Conservation (phyloP, 352 stramenopile genomes). For the Globisporangium takayamanum region DNA sequence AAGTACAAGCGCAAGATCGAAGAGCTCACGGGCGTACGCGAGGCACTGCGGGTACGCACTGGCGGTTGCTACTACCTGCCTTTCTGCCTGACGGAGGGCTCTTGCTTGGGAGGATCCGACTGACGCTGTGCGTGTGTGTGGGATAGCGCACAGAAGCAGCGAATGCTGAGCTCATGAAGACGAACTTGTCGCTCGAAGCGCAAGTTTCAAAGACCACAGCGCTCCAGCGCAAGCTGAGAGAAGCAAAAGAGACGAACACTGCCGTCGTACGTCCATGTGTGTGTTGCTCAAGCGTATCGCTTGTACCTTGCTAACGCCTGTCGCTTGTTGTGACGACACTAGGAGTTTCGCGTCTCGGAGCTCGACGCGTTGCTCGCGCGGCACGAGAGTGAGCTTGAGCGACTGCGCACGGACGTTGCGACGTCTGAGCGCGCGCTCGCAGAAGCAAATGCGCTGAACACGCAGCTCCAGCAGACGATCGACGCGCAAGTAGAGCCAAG, state of each 20-base stretch:
- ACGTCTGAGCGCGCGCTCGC: conserved; percentile 21
- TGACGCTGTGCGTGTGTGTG: neutral
- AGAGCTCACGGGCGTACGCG: conserved; percentile 40
- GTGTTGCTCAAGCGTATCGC: neutral
- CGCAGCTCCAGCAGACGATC: conserved; percentile 45
- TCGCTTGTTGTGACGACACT: neutral
- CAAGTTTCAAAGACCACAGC: conserved; percentile 34
- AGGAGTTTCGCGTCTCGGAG: conserved; percentile 66
- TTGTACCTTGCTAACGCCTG: neutral
- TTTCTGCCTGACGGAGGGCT: conserved; percentile 10
- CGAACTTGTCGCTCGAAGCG: conserved; percentile 45
- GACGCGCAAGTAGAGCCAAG: conserved; percentile 15
- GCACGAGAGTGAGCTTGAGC: conserved; percentile 25
- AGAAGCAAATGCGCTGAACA: conserved; percentile 33
- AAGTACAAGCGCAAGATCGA: conserved; percentile 79
- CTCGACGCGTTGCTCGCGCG: conserved; percentile 32
- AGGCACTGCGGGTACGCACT: conserved; percentile 31
- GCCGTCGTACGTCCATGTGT: conserved; percentile 29
- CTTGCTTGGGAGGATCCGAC: neutral
- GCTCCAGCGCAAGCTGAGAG: conserved; percentile 56
- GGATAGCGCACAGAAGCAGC: conserved; percentile 43
- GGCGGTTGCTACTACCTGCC: too few species aligned
- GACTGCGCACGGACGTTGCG: conserved; percentile 24
- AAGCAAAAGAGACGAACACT: conserved; percentile 65
- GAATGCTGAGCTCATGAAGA: conserved; percentile 49